These are phyloP conservation scores for Pholiota conissans DNA, from an alignment of 768 basidiomycete species.

Conservation along the genomic window DNA sequence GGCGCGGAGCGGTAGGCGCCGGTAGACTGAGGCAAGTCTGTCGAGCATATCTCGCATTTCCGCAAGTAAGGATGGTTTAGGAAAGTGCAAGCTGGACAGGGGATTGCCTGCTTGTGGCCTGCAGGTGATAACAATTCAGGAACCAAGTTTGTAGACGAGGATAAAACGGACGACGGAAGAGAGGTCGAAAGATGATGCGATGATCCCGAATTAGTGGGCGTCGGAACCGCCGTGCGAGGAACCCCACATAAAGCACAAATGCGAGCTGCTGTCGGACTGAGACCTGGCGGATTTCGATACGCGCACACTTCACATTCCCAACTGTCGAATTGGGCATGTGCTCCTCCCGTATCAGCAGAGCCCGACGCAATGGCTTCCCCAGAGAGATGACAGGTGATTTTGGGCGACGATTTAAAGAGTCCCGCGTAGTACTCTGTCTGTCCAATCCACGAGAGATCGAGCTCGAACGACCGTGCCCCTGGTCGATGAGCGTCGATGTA, in stretches of 20 bases:
- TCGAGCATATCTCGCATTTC: constrained; percentile 85
- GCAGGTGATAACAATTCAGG: constrained; percentile 21
- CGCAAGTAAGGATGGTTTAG: constrained; percentile 77
- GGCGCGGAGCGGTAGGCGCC: constrained; percentile 59
- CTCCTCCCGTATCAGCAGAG: constrained; percentile 19
- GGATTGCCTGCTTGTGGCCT: constrained; percentile 34
- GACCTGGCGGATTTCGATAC: constrained; percentile 75
- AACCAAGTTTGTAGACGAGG: constrained; percentile 34
- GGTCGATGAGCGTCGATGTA: constrained; percentile 63
- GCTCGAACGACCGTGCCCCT: constrained; percentile 57
- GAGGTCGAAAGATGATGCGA: constrained; percentile 34
- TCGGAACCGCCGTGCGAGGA: constrained; percentile 44
- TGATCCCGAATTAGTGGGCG: constrained; percentile 23
- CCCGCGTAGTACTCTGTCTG: constrained; percentile 91
- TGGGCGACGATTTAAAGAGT: constrained; percentile 85
- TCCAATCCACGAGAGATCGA: constrained; percentile 63
- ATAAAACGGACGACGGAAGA: constrained; percentile 37
- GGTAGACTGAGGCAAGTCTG: constrained; percentile 50
- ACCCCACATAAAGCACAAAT: constrained; percentile 86
- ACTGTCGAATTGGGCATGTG: constrained; percentile 42
- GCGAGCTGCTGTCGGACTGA: constrained; percentile 66
- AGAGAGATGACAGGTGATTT: constrained; percentile 77
- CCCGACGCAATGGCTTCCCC: constrained; percentile 21
- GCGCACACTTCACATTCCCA: constrained; percentile 94
- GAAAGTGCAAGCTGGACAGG: constrained; percentile 91